Evolutionary conservation across 129 eudicot genomes (phyloP), one percentile per base, ranked within the genome.

Genomic region (Escallonia herrerae): DNA sequence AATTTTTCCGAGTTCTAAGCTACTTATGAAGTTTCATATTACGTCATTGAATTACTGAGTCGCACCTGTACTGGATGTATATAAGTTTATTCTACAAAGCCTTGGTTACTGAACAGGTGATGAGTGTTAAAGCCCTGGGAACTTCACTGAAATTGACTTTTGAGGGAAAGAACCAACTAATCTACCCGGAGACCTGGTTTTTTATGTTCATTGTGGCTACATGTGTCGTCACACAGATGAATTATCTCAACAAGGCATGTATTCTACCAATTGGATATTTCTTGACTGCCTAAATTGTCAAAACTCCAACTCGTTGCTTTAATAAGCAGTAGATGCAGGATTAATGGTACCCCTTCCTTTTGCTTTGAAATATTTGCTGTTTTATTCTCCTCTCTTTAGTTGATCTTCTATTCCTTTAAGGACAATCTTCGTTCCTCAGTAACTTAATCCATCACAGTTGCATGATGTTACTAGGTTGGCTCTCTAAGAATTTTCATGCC

Each of bases 101-200:
- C 33, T 37, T 44, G 54, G 44, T 51, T 49, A 56, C 56, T 74
- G 49, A 70, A 74, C 77, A 86, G 94, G 94, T 86, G n/a, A 86
- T 86, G 89, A 79, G 94, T 71, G 88, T 80, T 60, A 86, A 86
- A 80, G 94, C 94, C 57, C 77, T 82, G 62, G 94, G 94, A 12
- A 86, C 83, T 60, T 79, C 94, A 62, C 48, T 86, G 78, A 86
- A 77, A 67, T 74, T 86, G 82, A 82, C 94, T 44, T 76, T 86
- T 56, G 84, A 78, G 62, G 89, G 94, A 62, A 83, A 69, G 48
- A 86, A 82, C 74, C 93, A 85, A 59, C 60, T 85, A 62, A 15
- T 76, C 67, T 82, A 76, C 67, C 85, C 81, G 5, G 82, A 85
- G 66, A 85, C 91, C 51, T 85, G 91, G 91, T 45, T 66, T 60